These are phyloP conservation scores for Xylaria sp. DNA, from an alignment of 2,329 filamentous ascomycete species.

Conservation along the genomic window DNA sequence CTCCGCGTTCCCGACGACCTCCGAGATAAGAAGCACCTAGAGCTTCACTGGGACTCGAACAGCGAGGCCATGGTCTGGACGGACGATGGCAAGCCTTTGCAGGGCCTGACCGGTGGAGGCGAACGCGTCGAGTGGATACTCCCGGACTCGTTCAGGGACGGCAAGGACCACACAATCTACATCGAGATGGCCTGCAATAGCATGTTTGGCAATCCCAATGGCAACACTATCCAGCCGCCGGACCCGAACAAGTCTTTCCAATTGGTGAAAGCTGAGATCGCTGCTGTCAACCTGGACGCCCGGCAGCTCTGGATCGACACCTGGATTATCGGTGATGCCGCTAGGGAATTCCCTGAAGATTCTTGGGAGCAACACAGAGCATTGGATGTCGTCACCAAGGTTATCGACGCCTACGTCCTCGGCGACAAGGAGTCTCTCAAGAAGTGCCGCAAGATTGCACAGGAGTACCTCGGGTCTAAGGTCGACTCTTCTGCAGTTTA, in stretches of 20 bases:
- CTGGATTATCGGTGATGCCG: constrained; percentile 93
- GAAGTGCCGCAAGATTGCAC: constrained; percentile 79
- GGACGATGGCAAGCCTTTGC: constrained; percentile 83
- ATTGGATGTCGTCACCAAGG: constrained; percentile 78
- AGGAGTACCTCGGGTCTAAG: constrained; percentile 77
- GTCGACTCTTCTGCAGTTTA: constrained; percentile 87
- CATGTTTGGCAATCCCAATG: constrained; percentile 93
- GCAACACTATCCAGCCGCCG: constrained; percentile 86
- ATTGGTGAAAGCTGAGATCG: constrained; percentile 78
- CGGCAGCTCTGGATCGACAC: constrained; percentile 86
- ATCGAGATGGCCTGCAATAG: constrained; percentile 98
- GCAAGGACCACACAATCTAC: constrained; percentile 86
- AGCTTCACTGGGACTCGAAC: constrained; percentile 94
- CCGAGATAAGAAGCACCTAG: constrained; percentile 76
- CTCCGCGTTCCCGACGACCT: constrained; percentile 77
- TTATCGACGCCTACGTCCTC: constrained; percentile 88
- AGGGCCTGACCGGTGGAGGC: constrained; percentile 87
- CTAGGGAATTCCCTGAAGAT: constrained; percentile 84
- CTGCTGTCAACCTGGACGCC: constrained; percentile 84
- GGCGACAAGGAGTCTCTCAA: constrained; percentile 77
- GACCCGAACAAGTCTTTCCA: constrained; percentile 80
- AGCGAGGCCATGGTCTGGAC: constrained; percentile 96
- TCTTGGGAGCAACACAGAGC: constrained; percentile 90
- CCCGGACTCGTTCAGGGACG: constrained; percentile 78
- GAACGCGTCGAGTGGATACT: constrained; percentile 92